Evolutionary conservation across 441 rosid genomes (phyloP).

Genomic region (Bocquillonia castaneifolia): DNA sequence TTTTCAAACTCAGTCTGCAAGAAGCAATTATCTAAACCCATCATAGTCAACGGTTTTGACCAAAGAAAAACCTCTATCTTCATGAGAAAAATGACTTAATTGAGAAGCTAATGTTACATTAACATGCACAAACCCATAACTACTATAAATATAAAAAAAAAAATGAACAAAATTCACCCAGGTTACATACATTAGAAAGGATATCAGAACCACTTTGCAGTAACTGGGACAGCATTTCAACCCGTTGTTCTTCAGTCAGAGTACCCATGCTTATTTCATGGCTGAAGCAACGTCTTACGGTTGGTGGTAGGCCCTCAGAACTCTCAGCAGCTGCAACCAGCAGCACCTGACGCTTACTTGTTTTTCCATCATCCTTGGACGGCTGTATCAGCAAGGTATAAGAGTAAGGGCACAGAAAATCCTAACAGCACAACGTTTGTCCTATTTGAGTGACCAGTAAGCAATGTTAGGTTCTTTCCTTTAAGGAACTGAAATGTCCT

Average conservation of each 20-base stretch:
- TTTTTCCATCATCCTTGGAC: constrained; percentile 33
- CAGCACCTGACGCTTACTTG: constrained; percentile 50
- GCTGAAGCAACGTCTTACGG: constrained; percentile 93
- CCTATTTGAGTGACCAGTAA: constrained; percentile 8
- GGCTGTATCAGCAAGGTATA: constrained; percentile 34
- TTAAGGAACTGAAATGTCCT: constrained; percentile 1
- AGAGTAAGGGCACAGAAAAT: constrained; percentile 17
- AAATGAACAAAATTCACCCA: constrained; percentile 8
- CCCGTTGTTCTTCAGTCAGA: constrained; percentile 80
- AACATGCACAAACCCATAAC: background rate
- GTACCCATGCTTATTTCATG: constrained; percentile 87
- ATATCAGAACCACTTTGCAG: constrained; percentile 64
- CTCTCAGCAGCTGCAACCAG: constrained; percentile 81
- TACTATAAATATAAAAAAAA: constrained; percentile 7
- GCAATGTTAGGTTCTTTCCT: background rate
- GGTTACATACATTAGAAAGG: constrained; percentile 55
- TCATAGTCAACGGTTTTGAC: constrained; percentile 15
- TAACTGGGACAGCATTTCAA: constrained; percentile 62
- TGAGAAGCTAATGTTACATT: background rate
- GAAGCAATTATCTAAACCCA: constrained; percentile 27
- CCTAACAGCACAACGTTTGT: constrained; percentile 8
- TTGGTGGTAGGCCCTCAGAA: constrained; percentile 80
- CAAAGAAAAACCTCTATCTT: constrained; percentile 6
- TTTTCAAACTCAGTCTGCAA: constrained; percentile 64
- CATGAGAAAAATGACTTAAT: background rate